Evolutionary conservation across 495 filamentous ascomycete genomes (phyloP), one percentile per base, ranked within the genome.

Genomic region (Oidiodendron maius): DNA sequence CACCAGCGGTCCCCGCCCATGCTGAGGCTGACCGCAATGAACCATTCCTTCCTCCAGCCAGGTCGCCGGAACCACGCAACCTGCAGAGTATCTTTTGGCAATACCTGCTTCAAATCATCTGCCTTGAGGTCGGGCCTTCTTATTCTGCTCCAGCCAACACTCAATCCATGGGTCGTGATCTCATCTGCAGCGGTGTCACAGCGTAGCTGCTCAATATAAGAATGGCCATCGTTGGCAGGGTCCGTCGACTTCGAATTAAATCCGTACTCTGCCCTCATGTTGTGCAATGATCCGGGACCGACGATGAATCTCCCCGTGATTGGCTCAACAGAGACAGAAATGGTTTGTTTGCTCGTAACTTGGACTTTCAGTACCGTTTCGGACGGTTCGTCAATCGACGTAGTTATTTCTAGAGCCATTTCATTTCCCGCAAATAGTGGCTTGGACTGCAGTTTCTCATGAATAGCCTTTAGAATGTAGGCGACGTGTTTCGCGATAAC

Each of bases 1-100:
- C 82, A 91, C 83, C 86, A 93, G 23, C 66, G 70, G 63, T 93
- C 86, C 32, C 87, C 86, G 55, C 76, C 76, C 63, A 86, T 73
- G 62, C 82, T 84, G 56, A 84, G 74, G 42, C 74, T 83, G 37
- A 84, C 74, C 37, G 81, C 76, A 38, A 87, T 64, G 51, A 81
- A 73, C 86, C 87, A 93, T 46, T 77, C 71, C 23, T 72, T 64
- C 13, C 68, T 64, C 82, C 86, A 91, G 8, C 73, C 65, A 26
- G 57, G 62, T 50, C 80, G 78, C 47, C 70, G 72, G 52, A 91
- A 76, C 71, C 86, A 89, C 8, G 77, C 62, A 25, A 77, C 69
- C 16, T 80, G 74, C 46, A 77, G 63, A 10, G 73, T 70, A 43
- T 78, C 78, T n/a, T 70, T 64, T 16, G 82, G 78, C 28, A 91